Base-by-base conservation (phyloP, 345 rosid genomes). In the Pseudoturritis turrita region DNA sequence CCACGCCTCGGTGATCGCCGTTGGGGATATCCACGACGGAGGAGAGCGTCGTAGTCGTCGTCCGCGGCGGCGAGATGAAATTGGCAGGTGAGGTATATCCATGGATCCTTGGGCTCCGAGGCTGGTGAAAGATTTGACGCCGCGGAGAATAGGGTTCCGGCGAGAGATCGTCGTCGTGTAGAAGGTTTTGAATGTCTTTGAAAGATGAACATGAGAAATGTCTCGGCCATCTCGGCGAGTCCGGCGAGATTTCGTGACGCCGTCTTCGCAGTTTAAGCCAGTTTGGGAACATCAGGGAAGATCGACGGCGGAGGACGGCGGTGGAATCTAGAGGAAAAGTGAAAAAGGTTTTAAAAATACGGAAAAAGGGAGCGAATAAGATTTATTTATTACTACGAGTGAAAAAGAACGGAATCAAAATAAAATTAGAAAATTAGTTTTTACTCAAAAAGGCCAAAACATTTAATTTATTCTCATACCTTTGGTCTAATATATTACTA, bases 61-160 rank as follows among this genome's bases (percentile, higher is more conserved):
- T n/a, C n/a, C n/a, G n/a, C 22, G 54, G 7, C 26, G 58, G 23
- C 25, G 60, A 64, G 59, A 41, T 17, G 65, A 66, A 25, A 70
- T 72, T 73, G 5, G 79, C 56, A 43, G 82, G 80, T 77, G 78
- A 70, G 80, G 79, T 47, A 4, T 9, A 65, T 2, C 13, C 0
- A 2, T 65, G 14, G 5, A 91, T 71, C 67, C 56, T 68, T 29
- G 86, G 83, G 55, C 78, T 51, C 25, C 92, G 83, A 39, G 76
- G 81, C n/a, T 88, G 91, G 83, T 85, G 92, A 81, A 92, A 71
- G 66, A 92, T 40, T 61, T 85, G 81, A 12, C 68, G 41, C 28
- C 72, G 71, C 6, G 82, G 78, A 39, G 81, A 73, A 18, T 39
- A 43, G 19, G 80, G 61, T 41, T 67, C 73, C 25, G 44, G 50